Base-by-base conservation (phyloP, 108 stramenopile species). In the Parmales sp. region DNA sequence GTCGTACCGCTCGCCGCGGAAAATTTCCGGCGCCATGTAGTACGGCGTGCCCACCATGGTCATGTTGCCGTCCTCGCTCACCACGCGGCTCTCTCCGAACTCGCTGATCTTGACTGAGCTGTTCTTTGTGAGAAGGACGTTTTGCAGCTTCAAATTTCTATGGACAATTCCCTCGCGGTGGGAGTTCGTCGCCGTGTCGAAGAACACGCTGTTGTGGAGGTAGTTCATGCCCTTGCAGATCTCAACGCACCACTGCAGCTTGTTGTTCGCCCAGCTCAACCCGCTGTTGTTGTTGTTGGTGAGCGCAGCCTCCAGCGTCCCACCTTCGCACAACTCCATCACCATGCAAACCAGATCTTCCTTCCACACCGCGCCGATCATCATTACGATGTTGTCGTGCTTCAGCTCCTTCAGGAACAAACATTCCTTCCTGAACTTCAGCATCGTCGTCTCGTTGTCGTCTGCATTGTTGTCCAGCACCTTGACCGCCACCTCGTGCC, bases 111-210 rank as follows among this genome's bases (percentile, higher is more conserved):
- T 48, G 22, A 48, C 46, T 4, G 22, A 23, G 22, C 19, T 48
- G 5, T 23, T 23, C 22, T 48, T n/a, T n/a, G 19, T 48, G 23
- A 48, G 19, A 23, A 48, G 16, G 3, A 48, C 46, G 46, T 48
- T 48, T n/a, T 48, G 22, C 22, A n/a, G 22, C 16, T 48, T 48
- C 16, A 48, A 48, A 23, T 48, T 23, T 2, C 46, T 6, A 23
- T 48, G 46, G 16, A 48, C 43, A 4, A 79, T 74, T 37, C 72
- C 72, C 2, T 66, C 38, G 13, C 44, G 34, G 71, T 84, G 80
- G 38, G 34, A 43, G 54, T 5, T 13, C 3, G 29, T 60, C 16
- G 13, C 36, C 9, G 0, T 34, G 26, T 60, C 54, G 31, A 19
- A 60, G 54, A 34, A 60, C n/a, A 5, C 18, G 31, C 29, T 34